Evolutionary conservation across 306 rosid species (phyloP), one percentile per base, ranked within the genome.

Genomic region (Acacia confusa): DNA sequence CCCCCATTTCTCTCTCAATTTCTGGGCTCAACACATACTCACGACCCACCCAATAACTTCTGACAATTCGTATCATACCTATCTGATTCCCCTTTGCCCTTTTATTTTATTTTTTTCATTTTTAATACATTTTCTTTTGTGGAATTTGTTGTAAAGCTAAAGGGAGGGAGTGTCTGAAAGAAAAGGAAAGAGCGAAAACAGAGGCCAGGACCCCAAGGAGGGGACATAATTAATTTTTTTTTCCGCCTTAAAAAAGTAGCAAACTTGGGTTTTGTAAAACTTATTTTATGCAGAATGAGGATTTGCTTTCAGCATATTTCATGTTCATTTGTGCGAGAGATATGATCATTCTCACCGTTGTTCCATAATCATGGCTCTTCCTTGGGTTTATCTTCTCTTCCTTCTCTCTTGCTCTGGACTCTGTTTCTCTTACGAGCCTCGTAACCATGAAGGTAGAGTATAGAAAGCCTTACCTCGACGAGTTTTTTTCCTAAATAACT

Each of bases 361-460:
- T 53, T 52, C 66, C 60, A 15, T 78, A 68, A 36, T 71, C 24
- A 92, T 95, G 94, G 60, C 84, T 75, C 50, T 80, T 79, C 82
- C 69, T 52, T 38, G 53, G 38, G 9, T 74, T 70, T 24, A 80
- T 81, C 76, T 80, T 61, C n/a, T 73, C 83, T 40, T 75, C 82
- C 45, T 83, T 81, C 79, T 85, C 79, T 84, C 78, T 3, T 80
- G 79, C 41, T 44, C 80, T 12, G 6, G 79, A 14, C 85, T 85
- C n/a, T 87, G 82, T 65, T 73, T 87, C 36, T 89, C 93, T 16
- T 89, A 90, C 25, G 91, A 92, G 77, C 98, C 97, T 85, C 97
- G 98, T 32, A 95, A 95, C 85, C 98, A 90, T 69, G 99, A 95
- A 92, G 99, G 99, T 92, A 60, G 13, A 9, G 60, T 9, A n/a